Evolutionary conservation across 106 monocot genomes (phyloP), one percentile per base, ranked within the genome.

Genomic region (Posidonia australis): DNA sequence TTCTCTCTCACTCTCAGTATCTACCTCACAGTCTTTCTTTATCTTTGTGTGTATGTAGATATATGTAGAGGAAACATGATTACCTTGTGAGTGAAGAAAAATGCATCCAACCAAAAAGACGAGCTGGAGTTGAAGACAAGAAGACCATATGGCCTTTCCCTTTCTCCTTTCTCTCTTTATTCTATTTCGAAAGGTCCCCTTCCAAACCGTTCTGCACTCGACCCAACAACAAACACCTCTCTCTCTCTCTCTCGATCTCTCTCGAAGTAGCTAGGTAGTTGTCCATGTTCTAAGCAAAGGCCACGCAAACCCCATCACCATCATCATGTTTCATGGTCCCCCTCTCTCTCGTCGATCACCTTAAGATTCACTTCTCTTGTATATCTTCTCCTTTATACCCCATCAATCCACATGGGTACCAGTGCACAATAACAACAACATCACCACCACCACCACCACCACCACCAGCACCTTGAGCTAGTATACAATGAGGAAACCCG

Each of bases 51-150:
- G 21, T 44, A 36, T 20, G 12, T 68, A 12, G 6, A 58, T 30
- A 59, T 1, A 24, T 13, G 45, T 0, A 4, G 18, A 18, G 20
- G 51, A 1, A 64, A 7, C n/a, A 69, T 74, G 43, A 74, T 66
- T 78, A 63, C 78, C 85, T 85, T 85, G 74, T 65, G 85, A 81
- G 78, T 85, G 75, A 85, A 85, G 85, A 74, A 76, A 84, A 72
- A 78, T 85, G 64, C 67, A 85, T 42, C 70, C 77, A 77, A 77
- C 78, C 74, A 81, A 75, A 30, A 75, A 81, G 74, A 72, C 63
- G 78, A 78, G 72, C 81, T 85, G 81, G 85, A 85, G 81, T 85
- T 80, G 77, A 85, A 81, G n/a, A n/a, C n/a, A n/a, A n/a, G n/a
- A n/a, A n/a, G n/a, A n/a, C n/a, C n/a, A n/a, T n/a, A n/a, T n/a